Conservation (phyloP, 2,329 filamentous ascomycete species). For the Monosporascus sp. region DNA sequence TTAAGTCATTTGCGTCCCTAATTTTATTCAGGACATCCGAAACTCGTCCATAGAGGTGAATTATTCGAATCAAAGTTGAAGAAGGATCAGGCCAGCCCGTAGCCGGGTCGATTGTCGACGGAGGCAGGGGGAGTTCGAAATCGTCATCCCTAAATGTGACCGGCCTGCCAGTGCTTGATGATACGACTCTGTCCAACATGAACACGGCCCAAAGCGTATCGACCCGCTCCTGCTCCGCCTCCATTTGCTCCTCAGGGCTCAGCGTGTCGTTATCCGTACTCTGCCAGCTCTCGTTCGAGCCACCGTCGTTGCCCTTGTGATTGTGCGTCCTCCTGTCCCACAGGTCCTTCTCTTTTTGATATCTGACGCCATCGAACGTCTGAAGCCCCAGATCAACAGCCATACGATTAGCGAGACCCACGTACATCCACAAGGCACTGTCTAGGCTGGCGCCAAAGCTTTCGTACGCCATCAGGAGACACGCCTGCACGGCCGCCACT, state of each 20-base stretch:
- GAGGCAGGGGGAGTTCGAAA: conserved; percentile 69
- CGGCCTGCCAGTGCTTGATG: conserved; percentile 77
- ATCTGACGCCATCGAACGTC: conserved; percentile 69
- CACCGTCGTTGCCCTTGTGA: conserved; percentile 24
- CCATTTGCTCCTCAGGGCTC: conserved; percentile 50
- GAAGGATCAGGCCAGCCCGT: conserved; percentile 71
- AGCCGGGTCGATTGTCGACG: conserved; percentile 35
- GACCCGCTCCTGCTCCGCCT: conserved; percentile 73
- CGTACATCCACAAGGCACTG: conserved; percentile 89
- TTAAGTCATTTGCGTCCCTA: conserved; percentile 67
- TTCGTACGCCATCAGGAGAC: conserved; percentile 78
- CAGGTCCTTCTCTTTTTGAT: conserved; percentile 49
- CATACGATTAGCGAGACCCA: conserved; percentile 82
- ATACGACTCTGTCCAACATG: conserved; percentile 80
- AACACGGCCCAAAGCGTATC: conserved; percentile 91
- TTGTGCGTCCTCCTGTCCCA: conserved; percentile 42
- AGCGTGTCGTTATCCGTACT: conserved; percentile 30
- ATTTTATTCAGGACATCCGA: conserved; percentile 83
- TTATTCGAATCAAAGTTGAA: conserved; percentile 74
- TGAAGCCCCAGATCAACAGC: conserved; percentile 76
- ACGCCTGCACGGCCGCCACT: conserved; percentile 78
- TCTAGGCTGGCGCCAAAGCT: conserved; percentile 85
- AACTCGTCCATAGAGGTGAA: conserved; percentile 78
- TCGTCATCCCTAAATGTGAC: conserved; percentile 81
- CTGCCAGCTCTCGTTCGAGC: conserved; percentile 31